A percentile compares a stretch with the other conserved stretches of the same genome.
These are phyloP conservation scores for Cystobasidium sp. DNA, from an alignment of 1,284 basidiomycete genomes.

Conservation along the genomic window DNA sequence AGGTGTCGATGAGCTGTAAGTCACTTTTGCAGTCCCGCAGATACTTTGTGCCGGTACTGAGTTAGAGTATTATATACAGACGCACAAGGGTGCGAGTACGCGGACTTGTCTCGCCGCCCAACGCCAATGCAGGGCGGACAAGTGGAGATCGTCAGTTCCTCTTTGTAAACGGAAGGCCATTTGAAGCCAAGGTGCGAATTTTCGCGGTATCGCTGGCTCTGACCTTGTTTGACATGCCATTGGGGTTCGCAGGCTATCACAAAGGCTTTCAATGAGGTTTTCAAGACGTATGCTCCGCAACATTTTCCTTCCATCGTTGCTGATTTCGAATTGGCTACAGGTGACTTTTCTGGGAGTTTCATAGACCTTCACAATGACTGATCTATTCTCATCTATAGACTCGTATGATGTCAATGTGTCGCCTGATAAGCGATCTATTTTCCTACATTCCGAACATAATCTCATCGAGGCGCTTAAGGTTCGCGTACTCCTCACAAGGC, in stretches of 20 bases:
- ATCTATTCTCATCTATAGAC: slow-evolving; percentile 60
- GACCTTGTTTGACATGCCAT: background rate
- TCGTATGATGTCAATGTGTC: slow-evolving; percentile 93
- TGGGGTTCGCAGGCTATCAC: slow-evolving; percentile 65
- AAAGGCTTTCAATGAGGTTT: slow-evolving; percentile 86
- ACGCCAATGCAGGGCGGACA: slow-evolving; percentile 71
- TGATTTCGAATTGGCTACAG: slow-evolving; percentile 77
- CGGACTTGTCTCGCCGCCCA: slow-evolving; percentile 80
- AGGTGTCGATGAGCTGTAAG: slow-evolving; percentile 41
- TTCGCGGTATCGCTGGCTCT: background rate
- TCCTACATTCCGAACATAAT: slow-evolving; percentile 84
- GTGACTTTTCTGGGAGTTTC: slow-evolving; percentile 58
- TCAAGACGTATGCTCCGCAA: slow-evolving; percentile 78
- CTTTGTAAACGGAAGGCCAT: slow-evolving; percentile 92
- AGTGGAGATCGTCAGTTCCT: slow-evolving; percentile 88
- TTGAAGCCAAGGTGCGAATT: slow-evolving; percentile 70
- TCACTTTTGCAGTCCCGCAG: background rate
- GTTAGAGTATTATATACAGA: slow-evolving; percentile 5
- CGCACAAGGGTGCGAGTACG: slow-evolving; percentile 63
- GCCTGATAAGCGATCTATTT: slow-evolving; percentile 94
- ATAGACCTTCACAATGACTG: background rate
- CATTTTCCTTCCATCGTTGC: slow-evolving; percentile 83
- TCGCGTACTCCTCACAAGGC: slow-evolving; percentile 41
- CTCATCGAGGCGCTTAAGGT: slow-evolving; percentile 81
- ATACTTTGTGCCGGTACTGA: background rate